phyloP scores from a whole-genome alignment of 202 grass and related monocot species.

The Bolboschoenoplectus hybrid region DNA sequence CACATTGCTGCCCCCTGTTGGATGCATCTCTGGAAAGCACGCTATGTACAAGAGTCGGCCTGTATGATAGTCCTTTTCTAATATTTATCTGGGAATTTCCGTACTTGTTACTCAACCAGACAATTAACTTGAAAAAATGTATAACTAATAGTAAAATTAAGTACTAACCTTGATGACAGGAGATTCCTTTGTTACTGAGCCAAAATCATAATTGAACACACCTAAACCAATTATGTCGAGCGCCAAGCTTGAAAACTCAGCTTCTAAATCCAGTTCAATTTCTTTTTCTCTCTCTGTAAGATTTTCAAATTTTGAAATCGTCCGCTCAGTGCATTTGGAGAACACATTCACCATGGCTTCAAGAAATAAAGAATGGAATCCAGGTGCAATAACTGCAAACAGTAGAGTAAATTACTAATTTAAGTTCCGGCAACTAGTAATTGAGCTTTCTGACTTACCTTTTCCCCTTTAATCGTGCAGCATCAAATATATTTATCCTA shows the following conservation, averaged over 20 bases:
- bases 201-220: conserved; percentile 98
- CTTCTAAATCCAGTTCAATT: conserved; percentile 80
- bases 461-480: background rate
- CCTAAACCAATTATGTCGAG: conserved; percentile 97
- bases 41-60: background rate
- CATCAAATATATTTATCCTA: background rate
- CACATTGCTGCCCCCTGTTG: background rate
- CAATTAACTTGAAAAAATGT: conserved; percentile 28
- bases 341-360: conserved; percentile 95
- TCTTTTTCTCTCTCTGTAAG: conserved; percentile 53
- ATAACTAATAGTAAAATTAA: conserved; percentile 34
- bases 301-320: conserved; percentile 78
- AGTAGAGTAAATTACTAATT: conserved; percentile 1
- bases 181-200: conserved; percentile 92
- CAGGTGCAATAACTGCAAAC: conserved; percentile 87
- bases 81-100: background rate
- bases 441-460: background rate
- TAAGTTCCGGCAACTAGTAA: background rate
- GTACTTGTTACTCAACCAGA: background rate
- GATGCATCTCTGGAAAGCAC: background rate
- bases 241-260: conserved; percentile 94
- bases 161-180: conserved; percentile 90
- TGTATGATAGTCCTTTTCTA: background rate
- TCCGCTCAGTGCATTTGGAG: conserved; percentile 79
- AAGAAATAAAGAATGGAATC: conserved; percentile 86